A percentile compares a stretch with the other conserved stretches of the same genome.
These are phyloP conservation scores for Fusarium gaditjirri DNA, from an alignment of 2,329 filamentous ascomycete species.

Conservation along the genomic window DNA sequence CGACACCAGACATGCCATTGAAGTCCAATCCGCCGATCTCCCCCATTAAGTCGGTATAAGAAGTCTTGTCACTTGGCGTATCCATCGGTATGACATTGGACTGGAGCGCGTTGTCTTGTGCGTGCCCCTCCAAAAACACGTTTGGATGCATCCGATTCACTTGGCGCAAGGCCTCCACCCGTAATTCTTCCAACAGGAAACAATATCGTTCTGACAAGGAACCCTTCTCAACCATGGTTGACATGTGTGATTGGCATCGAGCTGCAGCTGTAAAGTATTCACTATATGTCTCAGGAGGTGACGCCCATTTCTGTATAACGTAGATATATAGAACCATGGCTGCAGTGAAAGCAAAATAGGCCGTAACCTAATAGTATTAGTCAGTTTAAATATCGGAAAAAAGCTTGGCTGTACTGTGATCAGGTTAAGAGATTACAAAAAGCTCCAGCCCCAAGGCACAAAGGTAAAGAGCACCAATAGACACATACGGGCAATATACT, in stretches of 20 bases:
- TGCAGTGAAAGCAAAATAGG: constrained; percentile 43
- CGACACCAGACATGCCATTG: constrained; percentile 34
- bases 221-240: constrained; percentile 39
- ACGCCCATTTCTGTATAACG: constrained; percentile 41
- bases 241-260: constrained; percentile 39
- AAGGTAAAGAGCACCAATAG: no score
- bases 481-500: no score
- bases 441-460: no score
- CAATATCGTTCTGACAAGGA: constrained; percentile 39
- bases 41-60: constrained; percentile 37
- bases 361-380: constrained; percentile 32
- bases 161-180: constrained; percentile 39
- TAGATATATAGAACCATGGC: constrained; percentile 43
- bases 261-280: constrained; percentile 35
- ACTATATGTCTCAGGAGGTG: constrained; percentile 30
- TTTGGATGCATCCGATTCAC: constrained; percentile 33
- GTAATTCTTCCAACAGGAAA: constrained; percentile 38
- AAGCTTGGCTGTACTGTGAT: no score
- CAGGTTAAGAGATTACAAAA: no score
- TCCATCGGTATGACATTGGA: constrained; percentile 8
- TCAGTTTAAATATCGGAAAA: neutral
- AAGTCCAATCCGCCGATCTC: constrained; percentile 39
- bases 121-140: constrained; percentile 1
- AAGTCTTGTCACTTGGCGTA: constrained; percentile 29
- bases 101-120: constrained; percentile 27